Evolutionary conservation across 352 stramenopile species (phyloP).

Genomic region (Hyaloperonospora brassicae): DNA sequence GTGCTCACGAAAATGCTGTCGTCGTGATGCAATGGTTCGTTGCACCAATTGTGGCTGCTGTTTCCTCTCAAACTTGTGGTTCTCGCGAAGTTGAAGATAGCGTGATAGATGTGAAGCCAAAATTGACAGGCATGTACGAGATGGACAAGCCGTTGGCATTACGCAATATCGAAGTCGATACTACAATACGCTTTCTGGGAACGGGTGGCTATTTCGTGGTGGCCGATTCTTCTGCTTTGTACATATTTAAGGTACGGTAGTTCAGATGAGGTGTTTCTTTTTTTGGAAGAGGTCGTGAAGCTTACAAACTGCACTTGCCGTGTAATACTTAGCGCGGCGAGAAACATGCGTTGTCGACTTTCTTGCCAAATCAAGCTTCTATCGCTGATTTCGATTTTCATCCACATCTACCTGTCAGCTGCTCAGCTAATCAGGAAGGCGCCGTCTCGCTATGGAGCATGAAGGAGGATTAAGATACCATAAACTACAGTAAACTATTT

Average conservation of each 20-base stretch:
- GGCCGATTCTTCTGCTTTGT: constrained; percentile 20
- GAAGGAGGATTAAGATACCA: constrained; percentile 10
- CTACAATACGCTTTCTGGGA: constrained; percentile 30
- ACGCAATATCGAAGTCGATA: constrained; percentile 10
- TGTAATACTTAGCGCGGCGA: constrained; percentile 20
- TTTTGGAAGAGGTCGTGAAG: not conserved
- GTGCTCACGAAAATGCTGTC: constrained; percentile 16
- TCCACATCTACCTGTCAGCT: constrained; percentile 25
- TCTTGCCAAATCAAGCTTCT: constrained; percentile 21
- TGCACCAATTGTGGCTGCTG: constrained; percentile 19
- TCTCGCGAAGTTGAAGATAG: constrained; percentile 25
- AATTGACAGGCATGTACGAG: constrained; percentile 23
- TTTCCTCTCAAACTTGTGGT: constrained; percentile 9
- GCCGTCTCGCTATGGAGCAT: constrained; percentile 34
- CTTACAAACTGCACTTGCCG: not conserved
- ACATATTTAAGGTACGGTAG: constrained; percentile 32
- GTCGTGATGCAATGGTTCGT: constrained; percentile 34
- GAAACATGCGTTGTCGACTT: constrained; percentile 13
- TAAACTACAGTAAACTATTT: not conserved
- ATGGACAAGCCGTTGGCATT: constrained; percentile 14
- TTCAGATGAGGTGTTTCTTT: not conserved
- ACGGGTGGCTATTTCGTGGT: constrained; percentile 29
- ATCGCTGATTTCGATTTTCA: constrained; percentile 39
- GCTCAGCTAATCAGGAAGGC: constrained; percentile 31
- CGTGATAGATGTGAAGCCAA: constrained; percentile 23